Base-by-base conservation (phyloP, 768 basidiomycete genomes). In the Epithele typhae region DNA sequence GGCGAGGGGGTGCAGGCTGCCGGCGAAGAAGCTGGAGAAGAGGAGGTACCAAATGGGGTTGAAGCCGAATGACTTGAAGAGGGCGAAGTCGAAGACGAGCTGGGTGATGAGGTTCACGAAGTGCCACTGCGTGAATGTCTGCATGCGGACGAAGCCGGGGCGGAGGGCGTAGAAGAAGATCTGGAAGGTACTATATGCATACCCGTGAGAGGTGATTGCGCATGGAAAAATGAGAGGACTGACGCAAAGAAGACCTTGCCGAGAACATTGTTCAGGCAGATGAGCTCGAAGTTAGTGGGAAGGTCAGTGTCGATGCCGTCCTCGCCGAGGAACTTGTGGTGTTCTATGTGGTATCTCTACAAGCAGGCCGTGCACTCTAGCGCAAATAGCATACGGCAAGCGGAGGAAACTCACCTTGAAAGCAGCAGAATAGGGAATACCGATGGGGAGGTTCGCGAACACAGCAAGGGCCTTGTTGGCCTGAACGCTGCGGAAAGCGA, bases 191-290 rank as follows among this genome's bases (percentile, higher is more conserved):
- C 93, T 94, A 60, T 8, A 3, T 9, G 25, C 19, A n/a, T 17
- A 4, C 18, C 25, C 22, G 14, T 32, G 21, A 15, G 43, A 14
- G 42, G 23, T 40, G 12, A 8, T 32, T 30, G 6, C 35, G 9
- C 35, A 36, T n/a, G 37, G 40, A 42, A 25, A 27, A 6, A n/a
- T n/a, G 37, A 46, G 30, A 45, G 18, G 37, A 76, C 87, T 51
- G 58, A 95, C 92, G 91, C 89, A 64, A 98, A 99, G 67, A 99
- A 97, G 1, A 94, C 91, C 65, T 99, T 99, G 25, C 96, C 96
- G 12, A 96, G 79, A 8, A 98, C 95, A 60, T 96, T 97, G 68
- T 93, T 92, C 51, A 99, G 73, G 40, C 84, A 77, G 40, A 93
- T 53, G 17, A 97, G 76, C 63, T 99, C 96, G 0, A 95, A 46